Conservation (phyloP, 371 early-diverging fungal genomes). For the Globomyces sp. region DNA sequence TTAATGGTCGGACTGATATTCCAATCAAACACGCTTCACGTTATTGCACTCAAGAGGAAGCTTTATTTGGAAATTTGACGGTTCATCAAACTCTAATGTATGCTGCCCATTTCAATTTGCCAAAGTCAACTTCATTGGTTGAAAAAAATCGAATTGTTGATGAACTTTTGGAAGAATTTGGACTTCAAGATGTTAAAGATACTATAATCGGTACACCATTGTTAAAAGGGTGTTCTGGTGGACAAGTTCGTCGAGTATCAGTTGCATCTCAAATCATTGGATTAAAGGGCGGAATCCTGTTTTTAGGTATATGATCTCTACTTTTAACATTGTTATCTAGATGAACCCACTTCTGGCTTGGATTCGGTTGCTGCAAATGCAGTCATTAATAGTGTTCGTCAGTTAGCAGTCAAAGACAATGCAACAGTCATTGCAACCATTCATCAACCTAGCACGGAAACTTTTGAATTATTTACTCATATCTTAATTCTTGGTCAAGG, state of each 20-base stretch:
- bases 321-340: neutral
- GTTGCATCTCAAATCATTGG: conserved; percentile 76
- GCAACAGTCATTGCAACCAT: conserved; percentile 85
- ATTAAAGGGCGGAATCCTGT: conserved; percentile 60
- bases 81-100: conserved; percentile 28
- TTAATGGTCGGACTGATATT: conserved; percentile 14
- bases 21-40: conserved; percentile 2
- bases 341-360: conserved; percentile 28
- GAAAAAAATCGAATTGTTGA: neutral
- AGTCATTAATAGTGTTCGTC: conserved; percentile 32
- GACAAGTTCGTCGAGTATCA: conserved; percentile 87
- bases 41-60: conserved; percentile 26
- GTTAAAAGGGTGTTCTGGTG: conserved; percentile 77
- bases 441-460: conserved; percentile 90
- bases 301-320: conserved; percentile 59
- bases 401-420: conserved; percentile 45
- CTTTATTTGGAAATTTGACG: conserved; percentile 26
- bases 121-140: conserved; percentile 1
- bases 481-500: conserved; percentile 76
- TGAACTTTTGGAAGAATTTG: conserved; percentile 63
- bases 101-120: conserved; percentile 24
- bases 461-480: conserved; percentile 85
- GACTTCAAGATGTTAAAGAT: conserved; percentile 63
- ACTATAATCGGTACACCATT: conserved; percentile 50
- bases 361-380: conserved; percentile 39